Evolutionary conservation across 1,284 basidiomycete species (phyloP).

Genomic region (Heliocybe sulcata): DNA sequence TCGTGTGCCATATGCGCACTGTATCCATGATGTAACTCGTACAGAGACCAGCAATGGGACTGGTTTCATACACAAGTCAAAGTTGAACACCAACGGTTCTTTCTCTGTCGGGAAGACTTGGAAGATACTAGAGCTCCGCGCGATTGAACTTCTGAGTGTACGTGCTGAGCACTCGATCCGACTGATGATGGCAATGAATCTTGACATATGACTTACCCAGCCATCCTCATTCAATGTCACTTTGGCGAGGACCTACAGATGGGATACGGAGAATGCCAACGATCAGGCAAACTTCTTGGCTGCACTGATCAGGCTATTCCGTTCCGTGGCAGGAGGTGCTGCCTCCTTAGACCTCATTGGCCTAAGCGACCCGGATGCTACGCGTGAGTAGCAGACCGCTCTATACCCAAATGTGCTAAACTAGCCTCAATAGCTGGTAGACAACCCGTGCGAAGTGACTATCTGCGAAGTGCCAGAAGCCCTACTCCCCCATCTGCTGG

Average conservation of each 20-base stretch:
- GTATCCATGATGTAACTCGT: constrained; percentile 10
- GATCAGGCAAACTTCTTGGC: constrained; percentile 58
- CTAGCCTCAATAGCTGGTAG: constrained; percentile 19
- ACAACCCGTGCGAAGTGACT: constrained; percentile 14
- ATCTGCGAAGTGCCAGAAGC: constrained; percentile 9
- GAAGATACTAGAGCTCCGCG: constrained; percentile 78
- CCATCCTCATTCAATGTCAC: constrained; percentile 72
- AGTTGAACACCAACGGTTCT: constrained; percentile 89
- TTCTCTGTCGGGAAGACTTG: constrained; percentile 99
- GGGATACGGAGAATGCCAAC: constrained; percentile 70
- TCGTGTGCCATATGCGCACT: neutral
- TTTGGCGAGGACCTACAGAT: constrained; percentile 80
- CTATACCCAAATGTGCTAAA: constrained; percentile 5
- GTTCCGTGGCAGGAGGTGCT: constrained; percentile 44
- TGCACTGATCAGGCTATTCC: constrained; percentile 64
- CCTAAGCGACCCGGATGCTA: constrained; percentile 31
- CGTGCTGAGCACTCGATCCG: constrained; percentile 19
- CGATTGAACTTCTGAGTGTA: constrained; percentile 72
- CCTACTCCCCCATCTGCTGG: constrained; percentile 4
- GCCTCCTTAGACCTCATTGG: constrained; percentile 48
- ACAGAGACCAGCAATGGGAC: constrained; percentile 58
- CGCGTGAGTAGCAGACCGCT: constrained; percentile 23
- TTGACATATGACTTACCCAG: constrained; percentile 26
- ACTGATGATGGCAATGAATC: neutral
- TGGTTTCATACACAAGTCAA: constrained; percentile 91